Evolutionary conservation across 495 filamentous ascomycete genomes (phyloP).

Genomic region (Aspergillus coremiiformis): DNA sequence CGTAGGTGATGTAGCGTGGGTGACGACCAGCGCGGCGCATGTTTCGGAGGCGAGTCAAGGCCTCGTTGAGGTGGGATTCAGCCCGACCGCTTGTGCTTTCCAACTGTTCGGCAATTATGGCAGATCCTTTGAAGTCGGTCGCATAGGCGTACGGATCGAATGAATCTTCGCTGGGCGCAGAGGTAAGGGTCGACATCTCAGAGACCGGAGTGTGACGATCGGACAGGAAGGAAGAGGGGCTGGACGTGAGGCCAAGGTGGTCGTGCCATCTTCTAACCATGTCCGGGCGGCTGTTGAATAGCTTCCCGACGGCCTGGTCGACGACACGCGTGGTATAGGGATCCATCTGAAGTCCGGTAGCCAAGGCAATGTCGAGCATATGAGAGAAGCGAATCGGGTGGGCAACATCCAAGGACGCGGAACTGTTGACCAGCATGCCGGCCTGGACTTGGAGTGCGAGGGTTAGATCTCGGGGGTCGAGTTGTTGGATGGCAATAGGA

Average conservation of each 20-base stretch:
- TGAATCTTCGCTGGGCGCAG: slow-evolving; percentile 58
- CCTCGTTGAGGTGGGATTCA: slow-evolving; percentile 68
- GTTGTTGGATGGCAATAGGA: slow-evolving; percentile 48
- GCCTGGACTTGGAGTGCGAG: slow-evolving; percentile 59
- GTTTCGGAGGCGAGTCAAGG: slow-evolving; percentile 75
- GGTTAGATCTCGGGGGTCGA: slow-evolving; percentile 50
- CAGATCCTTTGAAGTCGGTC: slow-evolving; percentile 87
- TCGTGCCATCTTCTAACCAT: slow-evolving; percentile 52
- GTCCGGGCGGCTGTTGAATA: slow-evolving; percentile 47
- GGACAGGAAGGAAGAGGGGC: slow-evolving; percentile 26
- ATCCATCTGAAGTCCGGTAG: slow-evolving; percentile 43
- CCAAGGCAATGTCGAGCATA: slow-evolving; percentile 49
- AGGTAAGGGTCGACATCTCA: slow-evolving; percentile 30
- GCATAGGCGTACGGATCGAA: slow-evolving; percentile 85
- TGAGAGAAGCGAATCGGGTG: slow-evolving; percentile 54
- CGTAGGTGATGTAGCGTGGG: slow-evolving; percentile 90
- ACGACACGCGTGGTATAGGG: slow-evolving; percentile 45
- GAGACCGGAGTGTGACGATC: slow-evolving; percentile 36
- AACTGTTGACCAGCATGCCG: slow-evolving; percentile 46
- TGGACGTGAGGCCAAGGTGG: slow-evolving; percentile 39
- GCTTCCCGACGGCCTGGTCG: slow-evolving; percentile 49
- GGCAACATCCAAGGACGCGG: slow-evolving; percentile 43
- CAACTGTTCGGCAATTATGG: slow-evolving; percentile 78
- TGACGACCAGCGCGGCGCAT: slow-evolving; percentile 88
- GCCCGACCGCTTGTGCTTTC: slow-evolving; percentile 63